Evolutionary conservation across 139 green algal species (phyloP).

Genomic region (Yamagishiella unicocca): DNA sequence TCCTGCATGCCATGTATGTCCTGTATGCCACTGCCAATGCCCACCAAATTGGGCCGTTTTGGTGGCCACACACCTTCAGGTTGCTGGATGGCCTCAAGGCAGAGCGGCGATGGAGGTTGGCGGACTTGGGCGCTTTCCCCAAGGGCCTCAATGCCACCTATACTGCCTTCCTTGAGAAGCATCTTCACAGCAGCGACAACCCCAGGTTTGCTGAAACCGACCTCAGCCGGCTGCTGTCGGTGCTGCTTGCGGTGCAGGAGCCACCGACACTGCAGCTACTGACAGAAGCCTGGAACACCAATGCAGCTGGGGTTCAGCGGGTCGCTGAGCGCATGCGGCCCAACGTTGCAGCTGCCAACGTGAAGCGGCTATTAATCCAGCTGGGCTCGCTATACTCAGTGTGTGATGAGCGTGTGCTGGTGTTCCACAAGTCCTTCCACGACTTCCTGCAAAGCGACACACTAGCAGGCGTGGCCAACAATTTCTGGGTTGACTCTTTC

Average conservation of each 20-base stretch:
- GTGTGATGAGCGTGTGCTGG: background rate
- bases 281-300: slow-evolving; percentile 2
- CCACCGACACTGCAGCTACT: background rate
- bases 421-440: slow-evolving; percentile 22
- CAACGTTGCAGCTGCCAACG: background rate
- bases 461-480: background rate
- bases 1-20: background rate
- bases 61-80: background rate
- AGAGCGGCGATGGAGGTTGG: background rate
- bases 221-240: background rate
- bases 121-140: background rate
- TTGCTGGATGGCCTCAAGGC: slow-evolving; percentile 5
- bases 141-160: slow-evolving; percentile 10
- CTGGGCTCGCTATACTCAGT: background rate
- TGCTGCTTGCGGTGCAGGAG: slow-evolving; percentile 4
- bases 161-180: background rate
- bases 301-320: background rate
- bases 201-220: background rate
- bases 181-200: background rate
- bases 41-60: no score
- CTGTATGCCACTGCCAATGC: no score
- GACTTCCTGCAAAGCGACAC: background rate
- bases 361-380: background rate
- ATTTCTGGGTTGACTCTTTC: background rate
- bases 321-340: background rate